phyloP scores from a whole-genome alignment of 148 eudicot species.

The Spergularia marina region DNA sequence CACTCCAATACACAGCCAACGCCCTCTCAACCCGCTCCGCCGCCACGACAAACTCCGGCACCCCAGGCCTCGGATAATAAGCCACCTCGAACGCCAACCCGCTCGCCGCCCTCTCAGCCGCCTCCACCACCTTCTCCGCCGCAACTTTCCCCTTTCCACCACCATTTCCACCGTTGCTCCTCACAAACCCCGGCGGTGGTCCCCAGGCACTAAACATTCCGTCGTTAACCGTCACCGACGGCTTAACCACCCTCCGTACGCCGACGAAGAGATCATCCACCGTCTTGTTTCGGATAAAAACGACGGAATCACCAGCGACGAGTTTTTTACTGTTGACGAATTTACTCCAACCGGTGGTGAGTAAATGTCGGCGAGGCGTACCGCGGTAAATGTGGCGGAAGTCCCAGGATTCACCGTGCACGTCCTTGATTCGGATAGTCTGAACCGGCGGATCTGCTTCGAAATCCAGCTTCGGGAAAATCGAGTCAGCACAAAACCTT shows the following conservation, averaged over 20 bases:
- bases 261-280: slow-evolving; percentile 50
- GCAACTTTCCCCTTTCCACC: slow-evolving; percentile 30
- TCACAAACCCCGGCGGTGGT: slow-evolving; percentile 21
- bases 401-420: slow-evolving; percentile 44
- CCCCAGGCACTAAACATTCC: neutral
- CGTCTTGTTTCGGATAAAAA: slow-evolving; percentile 40
- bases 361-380: slow-evolving; percentile 73
- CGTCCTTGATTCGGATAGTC: slow-evolving; percentile 40
- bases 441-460: slow-evolving; percentile 70
- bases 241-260: slow-evolving; percentile 40
- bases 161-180: slow-evolving; percentile 13
- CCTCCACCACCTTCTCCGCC: slow-evolving; percentile 44
- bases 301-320: slow-evolving; percentile 66
- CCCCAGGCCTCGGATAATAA: slow-evolving; percentile 53
- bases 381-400: slow-evolving; percentile 86
- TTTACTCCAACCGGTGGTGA: slow-evolving; percentile 89
- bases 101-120: slow-evolving; percentile 43
- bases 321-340: slow-evolving; percentile 69
- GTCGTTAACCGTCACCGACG: slow-evolving; percentile 5
- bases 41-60: slow-evolving; percentile 65
- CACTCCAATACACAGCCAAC: slow-evolving; percentile 33
- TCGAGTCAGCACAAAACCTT: slow-evolving; percentile 64
- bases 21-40: slow-evolving; percentile 56
- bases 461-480: slow-evolving; percentile 64
- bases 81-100: slow-evolving; percentile 62